Evolutionary conservation across 495 filamentous ascomycete genomes (phyloP), one percentile per base, ranked within the genome.

Genomic region (Hyaloscypha hepaticicola): DNA sequence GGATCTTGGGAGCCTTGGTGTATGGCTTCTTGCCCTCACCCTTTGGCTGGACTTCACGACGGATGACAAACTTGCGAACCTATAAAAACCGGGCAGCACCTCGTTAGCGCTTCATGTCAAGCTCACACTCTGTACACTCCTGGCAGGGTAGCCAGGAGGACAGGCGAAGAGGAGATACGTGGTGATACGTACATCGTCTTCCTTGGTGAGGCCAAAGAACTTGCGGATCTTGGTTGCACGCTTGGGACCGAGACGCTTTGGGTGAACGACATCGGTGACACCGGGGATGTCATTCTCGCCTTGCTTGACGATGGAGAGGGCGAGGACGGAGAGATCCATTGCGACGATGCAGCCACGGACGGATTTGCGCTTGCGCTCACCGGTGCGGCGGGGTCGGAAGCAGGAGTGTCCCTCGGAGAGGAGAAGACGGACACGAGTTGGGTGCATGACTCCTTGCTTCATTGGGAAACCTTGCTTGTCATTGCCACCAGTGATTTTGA

Each of bases 401-500:
- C 95, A 99, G 76, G 90, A 90, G 83, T 93, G 90, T 76, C 96
- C 95, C 38, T 92, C 91, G 79, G 88, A 79, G 77, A 99, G 89
- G 71, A 99, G 87, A 66, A 99, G 90, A 71, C 90, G 88, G 80
- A 97, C 96, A 90, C 95, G 93, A 78, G 91, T 96, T 67, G 95
- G 95, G 75, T 96, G 92, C 88, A 99, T 90, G 74, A 95, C 92
- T 82, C 95, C 95, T 88, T 99, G 95, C 90, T 98, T 98, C 95
- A 99, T 99, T 67, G 95, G 95, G 85, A 99, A 99, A 83, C 95
- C 95, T 84, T 99, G 95, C 90, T 99, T 99, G 90, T 99, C 95
- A 89, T 99, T 99, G 79, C 96, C 95, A 77, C 95, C 95, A 74
- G 95, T 99, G 82, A 99, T 97, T 77, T 88, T 90, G 87, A 93